These are phyloP conservation scores for Magnolia officinalis DNA, from an alignment of 164 flowering plant species.

Conservation along the genomic window DNA sequence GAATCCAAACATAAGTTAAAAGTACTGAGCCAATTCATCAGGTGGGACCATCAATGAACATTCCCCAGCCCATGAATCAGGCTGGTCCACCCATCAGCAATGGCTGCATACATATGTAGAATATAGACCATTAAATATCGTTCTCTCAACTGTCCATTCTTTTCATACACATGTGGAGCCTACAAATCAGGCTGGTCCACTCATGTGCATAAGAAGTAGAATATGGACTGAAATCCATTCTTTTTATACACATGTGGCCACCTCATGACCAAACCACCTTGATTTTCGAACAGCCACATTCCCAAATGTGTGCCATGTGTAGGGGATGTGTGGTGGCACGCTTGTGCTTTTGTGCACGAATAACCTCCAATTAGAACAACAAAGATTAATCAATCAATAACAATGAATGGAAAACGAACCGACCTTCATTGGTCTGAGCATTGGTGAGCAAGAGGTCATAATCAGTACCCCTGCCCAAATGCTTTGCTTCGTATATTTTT, in stretches of 20 bases:
- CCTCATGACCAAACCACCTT: not conserved
- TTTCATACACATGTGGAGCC: too few relatives aligned
- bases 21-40: too few relatives aligned
- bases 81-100: too few relatives aligned
- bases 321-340: not conserved
- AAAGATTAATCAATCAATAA: slow-evolving; percentile 10
- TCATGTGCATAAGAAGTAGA: too few relatives aligned
- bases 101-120: too few relatives aligned
- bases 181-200: too few relatives aligned
- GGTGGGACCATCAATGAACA: too few relatives aligned
- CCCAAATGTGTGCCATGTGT: not conserved
- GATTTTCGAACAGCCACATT: not conserved
- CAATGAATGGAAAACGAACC: slow-evolving; percentile 29
- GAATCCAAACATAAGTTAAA: too few relatives aligned
- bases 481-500: slow-evolving; percentile 95
- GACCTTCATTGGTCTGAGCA: slow-evolving; percentile 96
- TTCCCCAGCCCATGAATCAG: too few relatives aligned
- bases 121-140: too few relatives aligned
- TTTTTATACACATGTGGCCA: not conserved
- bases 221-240: not conserved
- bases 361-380: not conserved
- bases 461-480: slow-evolving; percentile 93
- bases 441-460: slow-evolving; percentile 92
- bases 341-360: not conserved
- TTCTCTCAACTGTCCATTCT: too few relatives aligned